phyloP scores from a whole-genome alignment of 495 filamentous ascomycete species.

The Aspergillus nanangensis region DNA sequence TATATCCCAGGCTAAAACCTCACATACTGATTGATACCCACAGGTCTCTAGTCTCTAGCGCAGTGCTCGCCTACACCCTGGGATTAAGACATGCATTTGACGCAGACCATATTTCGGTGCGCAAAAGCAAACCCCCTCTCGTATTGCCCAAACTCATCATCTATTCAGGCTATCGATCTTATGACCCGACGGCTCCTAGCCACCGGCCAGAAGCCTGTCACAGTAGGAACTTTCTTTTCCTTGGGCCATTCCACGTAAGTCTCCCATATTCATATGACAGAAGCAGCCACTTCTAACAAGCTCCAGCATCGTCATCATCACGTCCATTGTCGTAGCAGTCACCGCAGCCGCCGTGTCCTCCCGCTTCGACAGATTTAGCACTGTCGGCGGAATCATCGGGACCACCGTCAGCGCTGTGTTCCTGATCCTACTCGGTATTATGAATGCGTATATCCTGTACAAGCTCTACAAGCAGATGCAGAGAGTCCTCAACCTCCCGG shows the following conservation, averaged over 20 bases:
- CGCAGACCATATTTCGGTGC: conserved; percentile 87
- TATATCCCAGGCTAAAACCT: background rate
- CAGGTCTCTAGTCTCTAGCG: conserved; percentile 66
- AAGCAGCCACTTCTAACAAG: background rate
- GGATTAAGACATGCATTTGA: conserved; percentile 93
- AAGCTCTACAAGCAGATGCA: conserved; percentile 66
- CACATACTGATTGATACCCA: background rate
- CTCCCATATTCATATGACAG: background rate
- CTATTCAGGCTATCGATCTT: conserved; percentile 76
- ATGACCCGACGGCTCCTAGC: conserved; percentile 93
- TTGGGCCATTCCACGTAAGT: conserved; percentile 81
- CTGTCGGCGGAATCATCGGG: conserved; percentile 78
- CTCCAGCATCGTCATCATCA: conserved; percentile 77
- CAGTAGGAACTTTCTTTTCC: conserved; percentile 93
- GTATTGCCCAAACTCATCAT: background rate
- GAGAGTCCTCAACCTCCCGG: conserved; percentile 48
- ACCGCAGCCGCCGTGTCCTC: conserved; percentile 77
- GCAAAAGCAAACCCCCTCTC: background rate
- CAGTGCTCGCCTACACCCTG: conserved; percentile 81
- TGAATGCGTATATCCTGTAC: conserved; percentile 81
- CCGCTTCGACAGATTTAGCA: conserved; percentile 72
- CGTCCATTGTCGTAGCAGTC: conserved; percentile 85
- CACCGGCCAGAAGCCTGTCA: conserved; percentile 79
- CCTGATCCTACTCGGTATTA: conserved; percentile 73
- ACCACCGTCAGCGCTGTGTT: conserved; percentile 80